These are phyloP conservation scores for Boletellus ananiceps DNA, from an alignment of 768 basidiomycete species.

Conservation along the genomic window DNA sequence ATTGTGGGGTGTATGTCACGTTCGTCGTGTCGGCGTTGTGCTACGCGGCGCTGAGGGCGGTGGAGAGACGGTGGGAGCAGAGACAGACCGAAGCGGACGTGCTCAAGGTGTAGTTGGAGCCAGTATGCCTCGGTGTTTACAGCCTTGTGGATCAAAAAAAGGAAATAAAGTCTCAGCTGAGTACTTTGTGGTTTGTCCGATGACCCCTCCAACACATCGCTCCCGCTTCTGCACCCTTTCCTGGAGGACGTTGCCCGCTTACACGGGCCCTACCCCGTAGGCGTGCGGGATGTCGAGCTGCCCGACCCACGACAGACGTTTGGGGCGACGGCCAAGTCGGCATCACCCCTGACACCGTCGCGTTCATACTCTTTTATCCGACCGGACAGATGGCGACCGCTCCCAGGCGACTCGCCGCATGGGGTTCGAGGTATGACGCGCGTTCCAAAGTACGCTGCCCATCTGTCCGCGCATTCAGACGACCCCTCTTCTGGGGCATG, in stretches of 20 bases:
- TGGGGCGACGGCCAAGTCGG: conserved; percentile 19
- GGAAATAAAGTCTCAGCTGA: no score
- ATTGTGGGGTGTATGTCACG: conserved; percentile 43
- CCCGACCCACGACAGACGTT: conserved; percentile 24
- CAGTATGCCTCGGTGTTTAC: no score
- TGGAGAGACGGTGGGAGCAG: conserved; percentile 24
- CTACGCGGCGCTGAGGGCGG: conserved; percentile 28
- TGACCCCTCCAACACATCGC: no score
- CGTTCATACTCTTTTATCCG: conserved; percentile 34
- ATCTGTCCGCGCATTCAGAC: no score
- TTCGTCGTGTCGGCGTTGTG: conserved; percentile 31
- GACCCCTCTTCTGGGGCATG: conserved; percentile 11
- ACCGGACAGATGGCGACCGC: conserved; percentile 5
- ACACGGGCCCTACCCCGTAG: conserved; percentile 26
- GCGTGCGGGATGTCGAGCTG: conserved; percentile 32
- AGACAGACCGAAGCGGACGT: background rate
- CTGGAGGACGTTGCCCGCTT: no score
- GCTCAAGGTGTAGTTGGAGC: background rate
- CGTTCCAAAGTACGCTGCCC: no score
- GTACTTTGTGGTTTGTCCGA: no score
- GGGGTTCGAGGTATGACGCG: conserved; percentile 34
- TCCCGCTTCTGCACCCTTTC: no score
- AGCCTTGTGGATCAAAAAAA: no score
- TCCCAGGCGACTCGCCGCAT: conserved; percentile 4
- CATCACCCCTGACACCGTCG: conserved; percentile 27